Percentiles rank a stretch among this genome's conserved stretches.
phyloP scores from a whole-genome alignment of 768 basidiomycete species.

The Leucocoprinus leucothites region DNA sequence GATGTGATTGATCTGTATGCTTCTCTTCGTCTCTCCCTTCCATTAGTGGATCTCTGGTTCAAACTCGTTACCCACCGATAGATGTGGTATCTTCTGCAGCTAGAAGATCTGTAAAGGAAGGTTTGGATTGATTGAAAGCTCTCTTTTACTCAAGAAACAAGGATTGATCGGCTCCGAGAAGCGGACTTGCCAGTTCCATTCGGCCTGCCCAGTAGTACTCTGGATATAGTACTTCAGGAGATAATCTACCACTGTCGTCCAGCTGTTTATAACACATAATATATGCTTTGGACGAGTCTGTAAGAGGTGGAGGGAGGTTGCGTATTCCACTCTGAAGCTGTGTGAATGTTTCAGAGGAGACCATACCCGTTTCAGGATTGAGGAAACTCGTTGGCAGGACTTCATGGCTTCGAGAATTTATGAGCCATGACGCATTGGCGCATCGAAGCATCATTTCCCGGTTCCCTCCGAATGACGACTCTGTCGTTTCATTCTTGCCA shows the following conservation, averaged over 20 bases:
- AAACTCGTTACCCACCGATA: not conserved
- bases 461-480: no score
- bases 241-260: constrained; percentile 21
- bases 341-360: no score
- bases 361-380: no score
- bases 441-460: no score
- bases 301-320: constrained; percentile 19
- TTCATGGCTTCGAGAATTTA: no score
- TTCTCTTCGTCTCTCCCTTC: no score
- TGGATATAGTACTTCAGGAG: constrained; percentile 16
- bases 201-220: constrained; percentile 16
- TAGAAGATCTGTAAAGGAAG: not conserved
- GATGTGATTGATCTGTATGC: no score
- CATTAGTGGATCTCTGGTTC: no score
- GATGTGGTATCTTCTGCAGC: not conserved
- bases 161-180: not conserved
- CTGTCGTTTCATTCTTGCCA: no score
- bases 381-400: no score
- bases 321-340: constrained; percentile 18
- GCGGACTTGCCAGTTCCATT: not conserved
- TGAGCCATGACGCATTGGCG: no score
- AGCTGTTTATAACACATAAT: constrained; percentile 15
- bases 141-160: not conserved
- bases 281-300: constrained; percentile 20
- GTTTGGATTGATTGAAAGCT: not conserved